Conservation (phyloP, 2,329 filamentous ascomycete species). For the Allantophomopsis cytisporea region DNA sequence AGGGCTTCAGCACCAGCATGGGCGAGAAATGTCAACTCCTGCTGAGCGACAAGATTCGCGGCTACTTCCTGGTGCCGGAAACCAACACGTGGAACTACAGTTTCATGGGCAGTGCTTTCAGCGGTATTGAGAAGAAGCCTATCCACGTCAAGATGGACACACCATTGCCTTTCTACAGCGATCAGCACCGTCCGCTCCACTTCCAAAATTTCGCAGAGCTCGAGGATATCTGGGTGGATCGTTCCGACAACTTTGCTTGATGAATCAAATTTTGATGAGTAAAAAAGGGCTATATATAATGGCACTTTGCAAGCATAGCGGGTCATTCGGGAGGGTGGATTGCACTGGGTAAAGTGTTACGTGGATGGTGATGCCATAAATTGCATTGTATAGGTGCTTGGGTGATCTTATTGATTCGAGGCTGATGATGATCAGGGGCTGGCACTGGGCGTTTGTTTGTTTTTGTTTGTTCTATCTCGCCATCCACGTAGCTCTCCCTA, state of each 20-base stretch:
- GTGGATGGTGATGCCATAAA: too few relatives aligned
- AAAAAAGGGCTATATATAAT: background rate
- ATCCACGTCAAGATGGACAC: slow-evolving; percentile 91
- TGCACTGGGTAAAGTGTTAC: too few relatives aligned
- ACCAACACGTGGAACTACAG: slow-evolving; percentile 92
- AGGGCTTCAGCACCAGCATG: slow-evolving; percentile 84
- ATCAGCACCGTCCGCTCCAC: slow-evolving; percentile 81
- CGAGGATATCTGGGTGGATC: slow-evolving; percentile 93
- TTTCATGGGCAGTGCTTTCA: slow-evolving; percentile 89
- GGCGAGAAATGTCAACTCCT: slow-evolving; percentile 92
- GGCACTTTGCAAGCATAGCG: background rate
- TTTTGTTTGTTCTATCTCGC: too few relatives aligned
- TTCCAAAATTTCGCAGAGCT: slow-evolving; percentile 97
- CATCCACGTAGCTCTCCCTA: too few relatives aligned
- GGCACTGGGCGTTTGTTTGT: too few relatives aligned
- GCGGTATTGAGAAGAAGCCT: slow-evolving; percentile 77
- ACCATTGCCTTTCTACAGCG: slow-evolving; percentile 80
- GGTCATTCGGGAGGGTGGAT: too few relatives aligned
- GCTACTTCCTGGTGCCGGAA: slow-evolving; percentile 93
- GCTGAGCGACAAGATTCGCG: slow-evolving; percentile 83
- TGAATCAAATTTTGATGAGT: slow-evolving; percentile 39
- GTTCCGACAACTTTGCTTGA: slow-evolving; percentile 86
- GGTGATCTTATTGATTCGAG: too few relatives aligned
- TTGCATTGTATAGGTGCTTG: too few relatives aligned
- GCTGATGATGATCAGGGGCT: too few relatives aligned